Conservation (phyloP, 768 basidiomycete species). For the Hysterangium stoloniferum region DNA sequence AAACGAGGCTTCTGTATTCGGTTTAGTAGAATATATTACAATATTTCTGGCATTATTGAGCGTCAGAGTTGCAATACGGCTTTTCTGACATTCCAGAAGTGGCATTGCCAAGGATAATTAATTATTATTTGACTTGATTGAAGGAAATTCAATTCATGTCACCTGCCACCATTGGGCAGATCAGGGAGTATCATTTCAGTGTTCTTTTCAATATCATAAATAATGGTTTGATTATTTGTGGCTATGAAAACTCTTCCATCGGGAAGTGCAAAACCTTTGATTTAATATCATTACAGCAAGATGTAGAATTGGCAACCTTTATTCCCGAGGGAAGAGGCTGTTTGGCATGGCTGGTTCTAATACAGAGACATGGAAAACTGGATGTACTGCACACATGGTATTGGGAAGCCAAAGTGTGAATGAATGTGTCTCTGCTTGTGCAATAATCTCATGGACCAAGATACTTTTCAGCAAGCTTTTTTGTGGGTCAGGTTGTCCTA, state of each 20-base stretch:
- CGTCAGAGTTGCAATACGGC: too few species aligned
- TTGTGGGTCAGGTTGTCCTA: too few species aligned
- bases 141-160: too few species aligned
- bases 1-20: too few species aligned
- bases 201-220: conserved; percentile 28
- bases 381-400: too few species aligned
- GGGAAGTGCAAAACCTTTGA: conserved; percentile 25
- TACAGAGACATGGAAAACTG: conserved; percentile 13
- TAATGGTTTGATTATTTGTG: conserved; percentile 52
- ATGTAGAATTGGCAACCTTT: background rate
- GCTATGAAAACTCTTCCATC: conserved; percentile 57
- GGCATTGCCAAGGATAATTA: too few species aligned
- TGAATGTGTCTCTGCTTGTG: too few species aligned
- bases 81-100: too few species aligned
- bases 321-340: background rate
- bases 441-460: conserved; percentile 26
- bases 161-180: conserved; percentile 30
- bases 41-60: too few species aligned
- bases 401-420: too few species aligned
- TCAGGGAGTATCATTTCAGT: conserved; percentile 28
- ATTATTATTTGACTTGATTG: too few species aligned
- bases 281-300: background rate
- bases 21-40: too few species aligned
- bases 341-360: background rate
- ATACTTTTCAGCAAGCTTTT: conserved; percentile 26